Conservation (phyloP, 441 rosid species). For the Breynia disticha region DNA sequence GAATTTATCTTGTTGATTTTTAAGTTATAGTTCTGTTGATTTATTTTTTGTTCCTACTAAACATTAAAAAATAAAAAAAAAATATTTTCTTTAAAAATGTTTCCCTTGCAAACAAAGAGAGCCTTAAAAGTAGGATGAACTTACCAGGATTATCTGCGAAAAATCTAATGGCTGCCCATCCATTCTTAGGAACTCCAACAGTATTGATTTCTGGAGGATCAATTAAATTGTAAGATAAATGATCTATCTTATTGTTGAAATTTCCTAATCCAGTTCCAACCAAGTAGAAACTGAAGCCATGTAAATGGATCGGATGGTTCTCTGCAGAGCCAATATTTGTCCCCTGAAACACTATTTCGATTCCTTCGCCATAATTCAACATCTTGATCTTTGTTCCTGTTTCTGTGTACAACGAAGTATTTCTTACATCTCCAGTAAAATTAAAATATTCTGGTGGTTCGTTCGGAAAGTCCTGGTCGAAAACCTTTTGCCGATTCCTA, state of each 20-base stretch:
- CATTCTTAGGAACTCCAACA: constrained; percentile 24
- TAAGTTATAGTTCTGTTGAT: too few species aligned
- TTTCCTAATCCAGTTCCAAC: constrained; percentile 31
- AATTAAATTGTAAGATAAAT: constrained; percentile 23
- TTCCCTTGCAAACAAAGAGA: neutral
- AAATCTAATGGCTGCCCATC: constrained; percentile 39
- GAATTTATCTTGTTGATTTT: too few species aligned
- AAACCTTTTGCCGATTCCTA: constrained; percentile 15
- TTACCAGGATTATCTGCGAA: constrained; percentile 35
- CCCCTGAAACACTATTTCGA: constrained; percentile 30
- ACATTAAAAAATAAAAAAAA: too few species aligned
- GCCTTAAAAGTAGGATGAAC: neutral
- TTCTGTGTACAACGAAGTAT: neutral
- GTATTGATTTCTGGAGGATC: constrained; percentile 36
- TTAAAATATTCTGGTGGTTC: constrained; percentile 13
- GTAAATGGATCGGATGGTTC: constrained; percentile 35
- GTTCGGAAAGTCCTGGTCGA: constrained; percentile 19
- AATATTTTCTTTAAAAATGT: too few species aligned
- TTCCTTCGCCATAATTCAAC: constrained; percentile 16
- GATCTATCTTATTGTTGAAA: constrained; percentile 32
- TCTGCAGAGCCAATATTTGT: constrained; percentile 13
- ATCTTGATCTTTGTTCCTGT: constrained; percentile 18
- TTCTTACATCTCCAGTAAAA: constrained; percentile 19
- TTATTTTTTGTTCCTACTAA: too few species aligned
- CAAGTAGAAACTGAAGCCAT: constrained; percentile 34